Evolutionary conservation across 2,329 filamentous ascomycete genomes (phyloP).

Genomic region (Hypocreales sp.): DNA sequence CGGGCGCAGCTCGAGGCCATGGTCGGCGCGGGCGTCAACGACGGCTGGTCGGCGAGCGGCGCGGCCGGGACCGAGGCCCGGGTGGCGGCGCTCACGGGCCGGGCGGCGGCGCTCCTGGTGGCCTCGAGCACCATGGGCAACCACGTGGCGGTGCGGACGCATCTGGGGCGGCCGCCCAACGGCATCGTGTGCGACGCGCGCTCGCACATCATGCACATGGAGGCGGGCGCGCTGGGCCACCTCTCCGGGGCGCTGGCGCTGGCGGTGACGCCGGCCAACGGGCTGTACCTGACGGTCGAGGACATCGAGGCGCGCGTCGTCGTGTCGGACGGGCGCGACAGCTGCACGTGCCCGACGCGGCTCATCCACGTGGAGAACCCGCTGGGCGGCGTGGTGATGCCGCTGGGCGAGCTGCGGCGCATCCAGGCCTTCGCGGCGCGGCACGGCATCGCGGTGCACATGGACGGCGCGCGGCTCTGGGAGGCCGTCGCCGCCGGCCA

Average conservation of each 20-base stretch:
- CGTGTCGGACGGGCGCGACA: no score
- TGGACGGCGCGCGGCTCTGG: conserved; percentile 73
- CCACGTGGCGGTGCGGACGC: conserved; percentile 66
- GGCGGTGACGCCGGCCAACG: conserved; percentile 52
- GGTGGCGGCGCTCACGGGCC: conserved; percentile 57
- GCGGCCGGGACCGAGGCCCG: no score
- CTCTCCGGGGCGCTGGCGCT: conserved; percentile 46
- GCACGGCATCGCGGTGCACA: conserved; percentile 50
- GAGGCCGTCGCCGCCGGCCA: conserved; percentile 60
- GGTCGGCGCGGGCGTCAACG: no score
- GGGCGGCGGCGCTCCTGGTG: conserved; percentile 65
- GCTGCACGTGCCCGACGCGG: conserved; percentile 61
- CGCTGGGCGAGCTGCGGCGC: conserved; percentile 49
- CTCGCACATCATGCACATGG: conserved; percentile 57
- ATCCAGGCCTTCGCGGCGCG: conserved; percentile 43
- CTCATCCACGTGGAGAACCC: conserved; percentile 79
- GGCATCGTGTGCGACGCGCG: conserved; percentile 62
- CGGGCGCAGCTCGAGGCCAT: no score
- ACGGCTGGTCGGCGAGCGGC: no score
- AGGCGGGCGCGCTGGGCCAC: conserved; percentile 37
- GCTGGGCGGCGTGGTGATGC: conserved; percentile 61
- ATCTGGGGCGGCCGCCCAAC: conserved; percentile 65
- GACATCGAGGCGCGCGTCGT: no score
- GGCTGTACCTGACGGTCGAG: conserved; percentile 56
- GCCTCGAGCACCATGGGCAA: conserved; percentile 90